Conservation (phyloP, 805 yeast genomes). For the Monosporozyma unispora region DNA sequence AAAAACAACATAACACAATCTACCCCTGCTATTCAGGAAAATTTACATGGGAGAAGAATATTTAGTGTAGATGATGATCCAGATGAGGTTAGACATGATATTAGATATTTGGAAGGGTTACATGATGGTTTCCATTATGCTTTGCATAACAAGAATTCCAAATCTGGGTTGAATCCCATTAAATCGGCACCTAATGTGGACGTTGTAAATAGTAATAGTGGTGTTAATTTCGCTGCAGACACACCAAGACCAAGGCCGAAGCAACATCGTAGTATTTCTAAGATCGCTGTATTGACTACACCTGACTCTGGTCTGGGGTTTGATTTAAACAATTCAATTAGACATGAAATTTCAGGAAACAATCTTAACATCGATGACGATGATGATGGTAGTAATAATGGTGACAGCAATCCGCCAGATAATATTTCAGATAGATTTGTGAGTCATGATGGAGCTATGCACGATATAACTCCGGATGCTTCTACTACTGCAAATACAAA, state of each 20-base stretch:
- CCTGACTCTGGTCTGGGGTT: constrained; percentile 5
- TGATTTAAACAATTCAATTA: neutral
- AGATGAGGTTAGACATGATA: constrained; percentile 56
- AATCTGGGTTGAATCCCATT: neutral
- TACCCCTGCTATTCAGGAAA: neutral
- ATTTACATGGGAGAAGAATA: constrained; percentile 23
- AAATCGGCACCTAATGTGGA: constrained; percentile 4
- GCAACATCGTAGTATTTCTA: constrained; percentile 1
- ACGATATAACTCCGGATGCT: neutral
- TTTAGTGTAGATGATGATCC: constrained; percentile 81
- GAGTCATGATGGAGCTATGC: constrained; percentile 8
- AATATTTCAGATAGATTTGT: constrained; percentile 7
- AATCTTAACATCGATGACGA: neutral
- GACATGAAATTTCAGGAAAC: neutral
- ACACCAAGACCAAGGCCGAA: neutral
- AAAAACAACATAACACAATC: neutral
- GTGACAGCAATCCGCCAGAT: neutral
- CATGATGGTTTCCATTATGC: constrained; percentile 57
- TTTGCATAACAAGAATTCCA: constrained; percentile 16
- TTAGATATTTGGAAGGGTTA: constrained; percentile 62
- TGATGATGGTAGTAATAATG: too few relatives aligned
- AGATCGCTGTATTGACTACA: constrained; percentile 2
- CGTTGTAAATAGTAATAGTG: neutral
- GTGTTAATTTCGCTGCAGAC: neutral
- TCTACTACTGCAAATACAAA: neutral